phyloP scores from a whole-genome alignment of 2,329 filamentous ascomycete species.

The Colletotrichum eleusines region DNA sequence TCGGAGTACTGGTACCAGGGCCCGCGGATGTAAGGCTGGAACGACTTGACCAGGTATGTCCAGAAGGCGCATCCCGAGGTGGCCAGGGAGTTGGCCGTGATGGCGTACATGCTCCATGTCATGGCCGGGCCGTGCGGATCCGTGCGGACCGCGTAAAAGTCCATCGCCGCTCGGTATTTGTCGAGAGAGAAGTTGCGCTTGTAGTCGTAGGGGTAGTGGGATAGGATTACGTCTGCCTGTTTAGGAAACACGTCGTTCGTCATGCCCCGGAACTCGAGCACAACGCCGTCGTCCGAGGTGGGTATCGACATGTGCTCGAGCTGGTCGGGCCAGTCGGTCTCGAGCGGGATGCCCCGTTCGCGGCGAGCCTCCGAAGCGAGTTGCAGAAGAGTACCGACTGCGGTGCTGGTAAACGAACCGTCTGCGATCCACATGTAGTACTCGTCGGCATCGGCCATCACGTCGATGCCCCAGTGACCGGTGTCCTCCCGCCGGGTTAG shows the following conservation, averaged over 20 bases:
- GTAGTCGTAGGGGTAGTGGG: slow-evolving; percentile 74
- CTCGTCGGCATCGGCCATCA: slow-evolving; percentile 43
- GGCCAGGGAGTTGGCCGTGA: slow-evolving; percentile 74
- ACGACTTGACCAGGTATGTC: slow-evolving; percentile 74
- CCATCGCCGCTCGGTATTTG: slow-evolving; percentile 49
- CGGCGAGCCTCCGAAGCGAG: slow-evolving; percentile 2
- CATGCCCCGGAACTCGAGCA: slow-evolving; percentile 75
- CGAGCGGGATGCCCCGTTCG: slow-evolving; percentile 11
- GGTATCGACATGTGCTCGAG: slow-evolving; percentile 40
- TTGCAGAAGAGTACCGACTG: slow-evolving; percentile 5
- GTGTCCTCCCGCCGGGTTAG: slow-evolving; percentile 38
- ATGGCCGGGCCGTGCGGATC: slow-evolving; percentile 74
- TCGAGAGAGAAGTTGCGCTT: slow-evolving; percentile 52
- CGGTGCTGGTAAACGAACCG: slow-evolving; percentile 17
- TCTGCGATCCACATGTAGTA: slow-evolving; percentile 37
- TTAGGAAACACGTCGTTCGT: slow-evolving; percentile 75
- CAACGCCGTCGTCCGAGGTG: slow-evolving; percentile 56
- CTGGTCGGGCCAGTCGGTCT: slow-evolving; percentile 23
- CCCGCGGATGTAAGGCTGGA: slow-evolving; percentile 71
- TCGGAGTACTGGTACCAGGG: slow-evolving; percentile 81
- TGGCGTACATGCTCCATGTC: slow-evolving; percentile 78
- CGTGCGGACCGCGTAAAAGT: slow-evolving; percentile 49
- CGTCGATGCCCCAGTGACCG: slow-evolving; percentile 41
- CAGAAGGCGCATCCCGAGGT: slow-evolving; percentile 76
- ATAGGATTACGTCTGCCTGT: slow-evolving; percentile 76